Percentiles rank a stretch among this genome's conserved stretches.
Evolutionary conservation across 2,329 filamentous ascomycete species (phyloP).

Genomic region (Orbilia oligospora): DNA sequence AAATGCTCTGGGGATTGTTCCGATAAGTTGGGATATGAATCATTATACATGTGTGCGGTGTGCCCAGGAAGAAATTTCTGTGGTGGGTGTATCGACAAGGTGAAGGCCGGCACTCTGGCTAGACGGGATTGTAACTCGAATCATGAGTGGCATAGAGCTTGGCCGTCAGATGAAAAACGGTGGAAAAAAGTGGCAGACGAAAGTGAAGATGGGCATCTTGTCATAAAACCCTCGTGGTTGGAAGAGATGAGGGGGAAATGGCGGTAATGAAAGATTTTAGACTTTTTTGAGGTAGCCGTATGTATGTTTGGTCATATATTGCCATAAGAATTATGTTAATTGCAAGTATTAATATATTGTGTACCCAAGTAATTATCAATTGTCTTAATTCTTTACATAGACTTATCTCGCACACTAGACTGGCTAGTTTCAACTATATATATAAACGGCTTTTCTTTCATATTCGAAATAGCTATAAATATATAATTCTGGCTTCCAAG

Average conservation of each 20-base stretch:
- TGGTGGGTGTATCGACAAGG: background rate
- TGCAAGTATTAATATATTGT: too few relatives aligned
- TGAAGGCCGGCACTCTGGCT: background rate
- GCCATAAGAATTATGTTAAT: too few relatives aligned
- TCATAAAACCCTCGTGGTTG: conserved; percentile 4
- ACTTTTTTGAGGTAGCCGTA: too few relatives aligned
- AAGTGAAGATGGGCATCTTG: background rate
- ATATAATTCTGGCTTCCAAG: too few relatives aligned
- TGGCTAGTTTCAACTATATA: too few relatives aligned
- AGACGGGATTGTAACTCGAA: conserved; percentile 4
- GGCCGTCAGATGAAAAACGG: conserved; percentile 11
- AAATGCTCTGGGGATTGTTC: conserved; percentile 10
- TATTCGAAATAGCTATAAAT: too few relatives aligned
- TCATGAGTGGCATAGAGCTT: conserved; percentile 16
- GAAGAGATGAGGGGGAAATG: conserved; percentile 11
- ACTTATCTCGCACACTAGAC: too few relatives aligned
- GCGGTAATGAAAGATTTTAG: background rate
- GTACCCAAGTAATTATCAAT: too few relatives aligned
- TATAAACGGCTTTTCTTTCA: too few relatives aligned
- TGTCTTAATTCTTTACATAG: too few relatives aligned
- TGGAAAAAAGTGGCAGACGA: conserved; percentile 4
- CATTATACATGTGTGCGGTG: conserved; percentile 6
- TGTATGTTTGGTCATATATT: too few relatives aligned
- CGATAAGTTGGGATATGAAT: background rate
- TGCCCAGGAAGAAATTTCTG: conserved; percentile 9